These are phyloP conservation scores for Eucalyptus curtisii DNA, from an alignment of 345 rosid genomes.

Conservation along the genomic window DNA sequence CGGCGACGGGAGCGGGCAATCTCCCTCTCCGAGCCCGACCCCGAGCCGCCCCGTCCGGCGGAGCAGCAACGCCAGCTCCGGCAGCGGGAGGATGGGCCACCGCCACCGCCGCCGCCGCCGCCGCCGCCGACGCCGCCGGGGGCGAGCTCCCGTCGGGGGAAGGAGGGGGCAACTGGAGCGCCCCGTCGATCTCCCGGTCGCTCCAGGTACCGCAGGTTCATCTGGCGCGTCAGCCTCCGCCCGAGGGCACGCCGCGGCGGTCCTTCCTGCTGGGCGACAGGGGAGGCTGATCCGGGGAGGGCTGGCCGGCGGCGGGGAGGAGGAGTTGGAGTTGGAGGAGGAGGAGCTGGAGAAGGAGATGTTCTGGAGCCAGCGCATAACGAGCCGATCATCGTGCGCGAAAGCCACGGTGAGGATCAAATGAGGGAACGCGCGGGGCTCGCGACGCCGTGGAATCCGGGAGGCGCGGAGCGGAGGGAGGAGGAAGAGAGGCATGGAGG, in stretches of 20 bases:
- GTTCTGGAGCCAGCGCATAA: conserved; percentile 76
- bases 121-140: background rate
- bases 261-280: background rate
- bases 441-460: background rate
- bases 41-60: background rate
- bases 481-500: background rate
- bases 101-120: background rate
- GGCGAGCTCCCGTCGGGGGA: background rate
- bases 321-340: background rate
- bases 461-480: background rate
- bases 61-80: background rate
- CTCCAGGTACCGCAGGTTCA: conserved; percentile 48
- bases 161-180: background rate
- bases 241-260: conserved; percentile 2
- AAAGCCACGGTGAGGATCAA: background rate
- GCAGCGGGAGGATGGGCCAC: background rate
- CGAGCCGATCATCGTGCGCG: conserved; percentile 3
- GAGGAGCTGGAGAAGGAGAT: conserved; percentile 36
- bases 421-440: background rate
- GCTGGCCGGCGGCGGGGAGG: background rate
- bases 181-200: conserved; percentile 27
- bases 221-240: conserved; percentile 32
- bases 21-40: background rate
- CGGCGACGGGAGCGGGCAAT: conserved; percentile 12
- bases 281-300: background rate